Evolutionary conservation across 2,329 filamentous ascomycete genomes (phyloP).

Genomic region (Alternaria arborescens): DNA sequence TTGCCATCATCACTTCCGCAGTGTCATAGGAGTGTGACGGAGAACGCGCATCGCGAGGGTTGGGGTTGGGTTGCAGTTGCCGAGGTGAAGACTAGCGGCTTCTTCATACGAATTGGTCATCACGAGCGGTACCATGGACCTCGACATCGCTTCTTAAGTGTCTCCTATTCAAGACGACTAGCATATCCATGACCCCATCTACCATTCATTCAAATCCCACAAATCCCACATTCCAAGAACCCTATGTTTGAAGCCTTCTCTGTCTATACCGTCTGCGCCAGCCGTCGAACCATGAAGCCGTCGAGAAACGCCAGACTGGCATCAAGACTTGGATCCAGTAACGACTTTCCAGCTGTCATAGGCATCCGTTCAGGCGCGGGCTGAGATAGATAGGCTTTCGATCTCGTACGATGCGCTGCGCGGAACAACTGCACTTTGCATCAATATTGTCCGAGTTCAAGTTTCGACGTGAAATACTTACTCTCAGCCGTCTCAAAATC

Average conservation of each 20-base stretch:
- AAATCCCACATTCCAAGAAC: too few species aligned
- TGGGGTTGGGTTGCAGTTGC: neutral
- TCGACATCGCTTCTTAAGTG: neutral
- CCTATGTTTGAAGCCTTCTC: neutral
- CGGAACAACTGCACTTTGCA: slow-evolving; percentile 8
- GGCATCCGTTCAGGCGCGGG: slow-evolving; percentile 9
- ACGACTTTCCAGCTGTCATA: slow-evolving; percentile 13
- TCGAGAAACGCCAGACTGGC: slow-evolving; percentile 2
- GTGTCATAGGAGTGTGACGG: neutral
- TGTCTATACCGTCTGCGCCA: slow-evolving; percentile 2
- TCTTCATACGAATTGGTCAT: neutral
- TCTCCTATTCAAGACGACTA: neutral
- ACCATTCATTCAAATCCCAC: too few species aligned
- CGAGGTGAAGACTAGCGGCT: slow-evolving; percentile 4
- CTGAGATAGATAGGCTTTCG: slow-evolving; percentile 9
- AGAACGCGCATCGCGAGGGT: neutral
- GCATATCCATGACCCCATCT: too few species aligned
- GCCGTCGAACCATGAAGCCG: slow-evolving; percentile 3
- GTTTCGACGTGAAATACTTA: neutral
- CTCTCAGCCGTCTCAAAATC: too few species aligned
- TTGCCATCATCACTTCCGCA: neutral
- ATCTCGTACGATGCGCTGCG: slow-evolving; percentile 4
- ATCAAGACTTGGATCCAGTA: slow-evolving; percentile 1
- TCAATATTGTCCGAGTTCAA: neutral
- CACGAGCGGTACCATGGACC: neutral